phyloP scores from a whole-genome alignment of 495 filamentous ascomycete species.

The Paragyromitra xinjiangensis region DNA sequence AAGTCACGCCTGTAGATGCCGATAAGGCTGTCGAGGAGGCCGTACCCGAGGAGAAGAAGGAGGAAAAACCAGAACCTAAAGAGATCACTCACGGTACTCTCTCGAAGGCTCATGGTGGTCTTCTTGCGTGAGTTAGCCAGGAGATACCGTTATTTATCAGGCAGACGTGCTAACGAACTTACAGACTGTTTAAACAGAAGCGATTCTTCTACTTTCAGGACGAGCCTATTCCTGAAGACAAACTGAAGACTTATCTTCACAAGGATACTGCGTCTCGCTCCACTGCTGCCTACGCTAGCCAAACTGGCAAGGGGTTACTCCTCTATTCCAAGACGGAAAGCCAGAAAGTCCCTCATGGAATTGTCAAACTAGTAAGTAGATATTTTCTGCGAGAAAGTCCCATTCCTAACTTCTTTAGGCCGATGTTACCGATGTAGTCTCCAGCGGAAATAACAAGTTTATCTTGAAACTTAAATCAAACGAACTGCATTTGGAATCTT shows the following conservation, averaged over 20 bases:
- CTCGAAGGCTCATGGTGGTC: constrained; percentile 63
- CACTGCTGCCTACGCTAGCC: constrained; percentile 82
- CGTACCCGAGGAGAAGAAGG: constrained; percentile 61
- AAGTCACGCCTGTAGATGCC: constrained; percentile 61
- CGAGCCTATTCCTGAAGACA: constrained; percentile 78
- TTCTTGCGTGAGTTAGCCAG: constrained; percentile 78
- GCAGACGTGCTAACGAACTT: constrained; percentile 17
- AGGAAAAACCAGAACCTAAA: constrained; percentile 67
- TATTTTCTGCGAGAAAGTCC: constrained; percentile 7
- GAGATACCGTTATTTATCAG: background rate
- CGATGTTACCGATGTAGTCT: constrained; percentile 80
- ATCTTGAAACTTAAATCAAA: constrained; percentile 66
- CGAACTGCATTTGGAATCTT: constrained; percentile 60
- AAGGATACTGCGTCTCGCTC: constrained; percentile 88
- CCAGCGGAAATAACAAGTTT: constrained; percentile 81
- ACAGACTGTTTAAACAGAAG: constrained; percentile 64
- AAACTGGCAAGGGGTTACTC: constrained; percentile 94
- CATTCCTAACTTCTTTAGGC: constrained; percentile 64
- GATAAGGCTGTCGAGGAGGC: constrained; percentile 63
- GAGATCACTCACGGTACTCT: constrained; percentile 72
- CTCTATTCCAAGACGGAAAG: constrained; percentile 88
- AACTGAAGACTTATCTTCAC: constrained; percentile 76
- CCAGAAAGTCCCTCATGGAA: constrained; percentile 78
- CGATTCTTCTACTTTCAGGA: constrained; percentile 93
- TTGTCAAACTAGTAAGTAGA: constrained; percentile 79